Evolutionary conservation across 2,329 filamentous ascomycete genomes (phyloP), one percentile per base, ranked within the genome.

Genomic region (Lojkania enalia): DNA sequence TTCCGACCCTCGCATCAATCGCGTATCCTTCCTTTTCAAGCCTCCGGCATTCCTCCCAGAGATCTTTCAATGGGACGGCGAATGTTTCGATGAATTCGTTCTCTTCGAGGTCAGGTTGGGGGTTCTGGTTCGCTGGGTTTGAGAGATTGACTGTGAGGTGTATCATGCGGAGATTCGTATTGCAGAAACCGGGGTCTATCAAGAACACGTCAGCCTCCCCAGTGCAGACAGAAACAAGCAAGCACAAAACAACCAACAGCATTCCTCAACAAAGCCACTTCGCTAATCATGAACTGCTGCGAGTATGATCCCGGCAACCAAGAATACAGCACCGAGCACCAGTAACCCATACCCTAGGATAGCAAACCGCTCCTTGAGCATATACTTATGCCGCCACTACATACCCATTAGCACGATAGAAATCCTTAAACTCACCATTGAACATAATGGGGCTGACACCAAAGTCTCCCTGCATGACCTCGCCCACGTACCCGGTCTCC

Each of bases 21-120:
- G 86, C 88, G 67, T 81, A 90, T 0, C 88, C 88, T 52, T 89
- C 74, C 2, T 73, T 72, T 61, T 90, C 87, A 1, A 90, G 74
- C 52, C 68, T 78, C 64, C 82, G 82, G 62, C 84, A 84, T 61
- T 86, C 83, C 0, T 77, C 77, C 73, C 85, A 90, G 29, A 92
- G 67, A 12, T 78, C 73, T 15, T 70, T 73, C 32, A 92, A 63
- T 4, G 83, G 84, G 5, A 89, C 77, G 6, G 80, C 81, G 59
- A 92, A 91, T 23, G 85, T 84, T 65, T 91, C 87, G 60, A 92
- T 91, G 63, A 90, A 91, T 70, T 92, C 88, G 51, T 83, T 85
- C 19, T 90, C 87, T 63, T 92, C 87, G 5, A 91, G 75, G 61
- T 86, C 73, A 0, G 87, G 84, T 65, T 83, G 52, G 1, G 82